Base-by-base conservation (phyloP, 2,329 filamentous ascomycete species). In the Chaetomium sp. region DNA sequence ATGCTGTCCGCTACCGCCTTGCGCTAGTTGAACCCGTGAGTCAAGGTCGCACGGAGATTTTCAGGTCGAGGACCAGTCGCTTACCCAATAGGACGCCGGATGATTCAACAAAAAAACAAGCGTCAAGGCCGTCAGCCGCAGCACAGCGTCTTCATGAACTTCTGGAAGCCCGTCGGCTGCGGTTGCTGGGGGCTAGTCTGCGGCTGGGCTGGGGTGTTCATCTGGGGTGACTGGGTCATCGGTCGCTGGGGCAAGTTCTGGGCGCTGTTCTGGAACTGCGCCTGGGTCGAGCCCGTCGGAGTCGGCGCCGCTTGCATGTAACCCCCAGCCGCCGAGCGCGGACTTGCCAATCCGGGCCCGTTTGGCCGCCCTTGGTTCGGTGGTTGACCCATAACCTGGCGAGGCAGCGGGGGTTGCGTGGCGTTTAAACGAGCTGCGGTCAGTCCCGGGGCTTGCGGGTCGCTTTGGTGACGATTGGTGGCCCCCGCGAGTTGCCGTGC, bases 241-340 rank as follows among this genome's bases (percentile, higher is more conserved):
- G 84, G 82, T 71, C 88, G 82, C 73, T 86, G 87, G 57, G 90
- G 86, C 70, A 96, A 85, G 78, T 97, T 95, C 77, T 92, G 91
- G 75, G 90, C 91, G 81, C 92, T 97, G 84, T 92, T 94, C 82
- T 96, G 93, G 84, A 97, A 97, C 77, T 97, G 94, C 71, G 94
- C 94, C 79, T 96, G 92, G 69, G 92, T 97, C 75, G 92, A 97
- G 73, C 90, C 92, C 75, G 93, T 90, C 72, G 93, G 91, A 70
- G 93, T 94, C 74, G 67, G 67, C 53, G 87, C 87, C 77, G 90
- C 87, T 77, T 96, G 91, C 77, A 88, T 85, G 74, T 88, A 84
- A 77, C 85, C 87, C 83, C 87, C 87, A 80, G 57, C 67, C 49
- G 61, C 58, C 56, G 83, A 87, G 81, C 92, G 87, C 83, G 93